phyloP scores from a whole-genome alignment of 2,329 filamentous ascomycete genomes.

The Trichoderma atroviride region DNA sequence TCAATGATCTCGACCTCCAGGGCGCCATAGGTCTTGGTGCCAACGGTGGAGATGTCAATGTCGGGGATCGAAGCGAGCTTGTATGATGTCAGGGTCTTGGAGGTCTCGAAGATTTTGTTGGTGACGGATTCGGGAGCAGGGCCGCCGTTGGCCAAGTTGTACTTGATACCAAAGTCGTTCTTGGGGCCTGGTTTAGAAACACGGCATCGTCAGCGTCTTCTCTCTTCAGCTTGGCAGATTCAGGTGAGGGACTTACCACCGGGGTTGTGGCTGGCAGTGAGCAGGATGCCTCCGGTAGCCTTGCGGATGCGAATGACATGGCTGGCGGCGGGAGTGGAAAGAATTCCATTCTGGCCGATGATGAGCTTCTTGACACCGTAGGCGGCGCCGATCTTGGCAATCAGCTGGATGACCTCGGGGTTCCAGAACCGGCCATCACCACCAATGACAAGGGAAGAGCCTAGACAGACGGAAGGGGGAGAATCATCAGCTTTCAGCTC shows the following conservation, averaged over 20 bases:
- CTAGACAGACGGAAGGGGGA: constrained; percentile 37
- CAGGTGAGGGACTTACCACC: constrained; percentile 67
- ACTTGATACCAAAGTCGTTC: constrained; percentile 99
- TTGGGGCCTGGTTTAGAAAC: constrained; percentile 67
- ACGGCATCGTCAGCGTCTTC: neutral
- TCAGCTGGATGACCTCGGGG: constrained; percentile 92
- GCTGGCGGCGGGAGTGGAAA: constrained; percentile 94
- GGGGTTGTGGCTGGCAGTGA: constrained; percentile 98
- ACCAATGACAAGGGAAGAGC: constrained; percentile 88
- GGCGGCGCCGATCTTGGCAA: constrained; percentile 93
- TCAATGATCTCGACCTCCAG: constrained; percentile 96
- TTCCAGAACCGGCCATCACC: constrained; percentile 98
- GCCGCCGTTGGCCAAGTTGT: constrained; percentile 95
- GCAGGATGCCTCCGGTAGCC: constrained; percentile 92
- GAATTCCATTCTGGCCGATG: constrained; percentile 93
- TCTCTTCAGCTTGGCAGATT: neutral
- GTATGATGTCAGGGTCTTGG: constrained; percentile 88
- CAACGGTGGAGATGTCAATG: constrained; percentile 80
- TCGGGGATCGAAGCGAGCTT: constrained; percentile 87
- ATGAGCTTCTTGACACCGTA: constrained; percentile 99
- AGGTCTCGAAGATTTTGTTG: constrained; percentile 94
- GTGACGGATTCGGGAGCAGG: constrained; percentile 95
- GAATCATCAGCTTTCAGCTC: constrained; percentile 27
- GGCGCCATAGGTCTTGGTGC: constrained; percentile 78
- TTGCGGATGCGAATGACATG: constrained; percentile 93